phyloP scores from a whole-genome alignment of 768 basidiomycete genomes.

The Mycena sanguinolenta region DNA sequence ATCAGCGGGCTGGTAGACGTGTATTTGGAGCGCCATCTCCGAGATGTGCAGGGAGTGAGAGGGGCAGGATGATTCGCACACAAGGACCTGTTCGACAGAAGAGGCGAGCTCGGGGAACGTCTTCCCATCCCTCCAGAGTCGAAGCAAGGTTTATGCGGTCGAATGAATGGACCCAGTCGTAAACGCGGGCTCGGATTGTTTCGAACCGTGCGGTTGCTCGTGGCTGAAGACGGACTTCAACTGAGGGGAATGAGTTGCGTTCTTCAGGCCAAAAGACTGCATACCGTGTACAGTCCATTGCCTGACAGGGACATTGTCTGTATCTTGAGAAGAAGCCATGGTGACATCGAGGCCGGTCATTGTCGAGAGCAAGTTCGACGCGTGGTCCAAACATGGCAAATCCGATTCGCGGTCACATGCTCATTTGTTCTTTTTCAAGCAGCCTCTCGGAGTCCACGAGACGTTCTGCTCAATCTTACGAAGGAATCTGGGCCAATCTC shows the following conservation, averaged over 20 bases:
- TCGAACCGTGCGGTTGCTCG: constrained; percentile 82
- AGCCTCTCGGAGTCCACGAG: too few species aligned
- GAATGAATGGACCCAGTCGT: constrained; percentile 68
- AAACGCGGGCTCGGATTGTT: constrained; percentile 75
- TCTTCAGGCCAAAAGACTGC: constrained; percentile 24
- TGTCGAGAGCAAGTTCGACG: not conserved
- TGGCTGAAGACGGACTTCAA: constrained; percentile 85
- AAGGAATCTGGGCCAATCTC: too few species aligned
- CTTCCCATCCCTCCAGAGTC: constrained; percentile 83
- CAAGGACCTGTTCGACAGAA: constrained; percentile 82
- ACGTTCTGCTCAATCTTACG: too few species aligned
- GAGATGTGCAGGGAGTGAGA: constrained; percentile 64
- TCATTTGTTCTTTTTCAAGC: too few species aligned
- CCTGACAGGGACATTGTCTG: constrained; percentile 6
- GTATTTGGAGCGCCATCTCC: constrained; percentile 79
- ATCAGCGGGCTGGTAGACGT: constrained; percentile 88
- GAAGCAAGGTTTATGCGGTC: constrained; percentile 80
- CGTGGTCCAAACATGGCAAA: not conserved
- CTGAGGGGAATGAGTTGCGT: constrained; percentile 52
- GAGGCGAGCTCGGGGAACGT: constrained; percentile 75
- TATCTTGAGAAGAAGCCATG: constrained; percentile 41
- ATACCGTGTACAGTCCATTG: constrained; percentile 80
- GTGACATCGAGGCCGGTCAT: constrained; percentile 41
- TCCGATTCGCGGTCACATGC: constrained; percentile 9
- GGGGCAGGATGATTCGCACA: constrained; percentile 79